These are phyloP conservation scores for Suillus fuscotomentosus DNA, from an alignment of 768 basidiomycete genomes.

Conservation along the genomic window DNA sequence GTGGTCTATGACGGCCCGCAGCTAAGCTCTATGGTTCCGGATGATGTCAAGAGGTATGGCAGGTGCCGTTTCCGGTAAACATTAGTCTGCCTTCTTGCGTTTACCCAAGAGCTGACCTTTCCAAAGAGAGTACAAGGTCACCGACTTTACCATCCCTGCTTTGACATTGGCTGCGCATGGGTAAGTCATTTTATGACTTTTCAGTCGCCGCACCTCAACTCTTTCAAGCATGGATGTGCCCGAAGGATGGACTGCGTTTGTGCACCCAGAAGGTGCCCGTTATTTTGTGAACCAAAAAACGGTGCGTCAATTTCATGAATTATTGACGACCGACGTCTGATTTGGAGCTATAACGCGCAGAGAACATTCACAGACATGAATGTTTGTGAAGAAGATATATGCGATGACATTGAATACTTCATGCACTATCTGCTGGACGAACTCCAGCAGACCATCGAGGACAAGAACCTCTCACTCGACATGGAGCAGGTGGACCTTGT, in stretches of 20 bases:
- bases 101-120: background rate
- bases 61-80: background rate
- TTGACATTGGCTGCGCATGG: background rate
- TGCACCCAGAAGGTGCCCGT: conserved; percentile 61
- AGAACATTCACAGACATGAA: conserved; percentile 56
- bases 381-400: conserved; percentile 38
- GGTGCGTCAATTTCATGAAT: conserved; percentile 29
- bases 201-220: background rate
- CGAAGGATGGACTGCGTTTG: conserved; percentile 42
- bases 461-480: conserved; percentile 27
- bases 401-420: conserved; percentile 35
- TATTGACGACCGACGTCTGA: background rate
- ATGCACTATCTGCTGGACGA: conserved; percentile 16
- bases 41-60: conserved; percentile 14
- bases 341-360: conserved; percentile 28
- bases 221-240: conserved; percentile 9
- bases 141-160: background rate
- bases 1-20: background rate
- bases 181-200: background rate
- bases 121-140: background rate
- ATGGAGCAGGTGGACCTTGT: conserved; percentile 39
- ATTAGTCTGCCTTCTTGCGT: background rate
- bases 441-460: conserved; percentile 18
- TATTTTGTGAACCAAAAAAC: conserved; percentile 52
- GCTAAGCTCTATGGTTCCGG: conserved; percentile 17